Evolutionary conservation across 164 flowering plant genomes (phyloP).

Genomic region (Echeveria elegans): DNA sequence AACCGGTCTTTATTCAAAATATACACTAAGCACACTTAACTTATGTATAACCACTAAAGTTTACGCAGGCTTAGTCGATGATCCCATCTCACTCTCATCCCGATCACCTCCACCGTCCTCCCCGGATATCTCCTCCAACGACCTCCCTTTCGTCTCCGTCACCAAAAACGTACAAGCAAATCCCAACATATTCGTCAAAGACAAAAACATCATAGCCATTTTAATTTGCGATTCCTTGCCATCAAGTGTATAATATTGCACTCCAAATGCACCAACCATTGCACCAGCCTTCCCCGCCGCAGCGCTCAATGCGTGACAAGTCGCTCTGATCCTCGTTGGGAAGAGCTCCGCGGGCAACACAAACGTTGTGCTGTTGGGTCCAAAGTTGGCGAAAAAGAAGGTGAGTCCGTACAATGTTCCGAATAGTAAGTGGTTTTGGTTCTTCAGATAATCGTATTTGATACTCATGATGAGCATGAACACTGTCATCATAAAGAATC

Average conservation of each 20-base stretch:
- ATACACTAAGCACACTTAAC: no score
- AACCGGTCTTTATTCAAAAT: no score
- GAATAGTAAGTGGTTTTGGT: no score
- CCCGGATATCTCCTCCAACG: constrained; percentile 32
- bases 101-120: no score
- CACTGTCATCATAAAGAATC: constrained; percentile 36
- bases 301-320: constrained; percentile 45
- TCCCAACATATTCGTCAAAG: constrained; percentile 20
- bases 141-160: constrained; percentile 29
- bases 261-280: constrained; percentile 28
- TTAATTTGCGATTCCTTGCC: constrained; percentile 2
- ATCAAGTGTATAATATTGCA: constrained; percentile 17
- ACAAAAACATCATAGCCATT: constrained; percentile 16
- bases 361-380: constrained; percentile 50
- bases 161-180: constrained; percentile 28
- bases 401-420: constrained; percentile 28
- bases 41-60: no score
- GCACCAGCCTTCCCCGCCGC: constrained; percentile 44
- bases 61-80: no score
- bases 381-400: constrained; percentile 46
- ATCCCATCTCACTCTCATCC: no score
- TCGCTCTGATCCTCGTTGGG: constrained; percentile 43
- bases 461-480: constrained; percentile 37
- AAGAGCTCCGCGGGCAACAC: constrained; percentile 46
- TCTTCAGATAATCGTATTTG: no score